phyloP scores from a whole-genome alignment of 768 basidiomycete species.

The Scleroderma bovista region DNA sequence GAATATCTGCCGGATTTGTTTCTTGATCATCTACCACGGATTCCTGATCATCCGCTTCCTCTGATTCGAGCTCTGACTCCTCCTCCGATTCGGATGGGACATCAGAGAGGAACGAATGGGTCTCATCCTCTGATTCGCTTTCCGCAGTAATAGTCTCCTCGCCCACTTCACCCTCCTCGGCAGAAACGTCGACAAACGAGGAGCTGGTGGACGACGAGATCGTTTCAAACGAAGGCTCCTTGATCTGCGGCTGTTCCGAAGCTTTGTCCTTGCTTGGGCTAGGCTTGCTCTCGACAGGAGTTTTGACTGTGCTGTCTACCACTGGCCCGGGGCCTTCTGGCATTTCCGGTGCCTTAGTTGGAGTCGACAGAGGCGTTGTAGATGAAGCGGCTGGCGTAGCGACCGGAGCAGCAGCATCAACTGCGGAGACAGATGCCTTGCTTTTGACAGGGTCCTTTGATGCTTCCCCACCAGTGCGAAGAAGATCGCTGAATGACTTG shows the following conservation, averaged over 20 bases:
- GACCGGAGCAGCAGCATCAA: background rate
- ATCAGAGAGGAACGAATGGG: slow-evolving; percentile 23
- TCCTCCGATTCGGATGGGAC: slow-evolving; percentile 28
- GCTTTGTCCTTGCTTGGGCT: slow-evolving; percentile 6
- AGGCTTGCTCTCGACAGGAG: background rate
- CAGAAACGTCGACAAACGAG: slow-evolving; percentile 44
- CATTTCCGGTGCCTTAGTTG: slow-evolving; percentile 9
- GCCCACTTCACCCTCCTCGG: slow-evolving; percentile 20
- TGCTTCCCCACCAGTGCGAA: slow-evolving; percentile 37
- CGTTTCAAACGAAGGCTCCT: slow-evolving; percentile 21
- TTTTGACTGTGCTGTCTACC: background rate
- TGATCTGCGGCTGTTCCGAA: slow-evolving; percentile 2
- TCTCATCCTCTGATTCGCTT: slow-evolving; percentile 31
- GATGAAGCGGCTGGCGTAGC: slow-evolving; percentile 2
- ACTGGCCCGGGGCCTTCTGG: background rate
- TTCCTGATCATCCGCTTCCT: slow-evolving; percentile 11
- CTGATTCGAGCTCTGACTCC: slow-evolving; percentile 17
- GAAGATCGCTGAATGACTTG: slow-evolving; percentile 58
- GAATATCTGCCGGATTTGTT: slow-evolving; percentile 19
- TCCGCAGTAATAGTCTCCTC: slow-evolving; percentile 28
- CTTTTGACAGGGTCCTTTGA: slow-evolving; percentile 18
- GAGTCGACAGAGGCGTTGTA: slow-evolving; percentile 10
- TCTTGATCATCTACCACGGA: slow-evolving; percentile 6
- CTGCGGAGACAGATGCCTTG: slow-evolving; percentile 12
- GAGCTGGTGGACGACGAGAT: slow-evolving; percentile 39